phyloP scores from a whole-genome alignment of 2,329 filamentous ascomycete species.

The Nemania bipapillata region DNA sequence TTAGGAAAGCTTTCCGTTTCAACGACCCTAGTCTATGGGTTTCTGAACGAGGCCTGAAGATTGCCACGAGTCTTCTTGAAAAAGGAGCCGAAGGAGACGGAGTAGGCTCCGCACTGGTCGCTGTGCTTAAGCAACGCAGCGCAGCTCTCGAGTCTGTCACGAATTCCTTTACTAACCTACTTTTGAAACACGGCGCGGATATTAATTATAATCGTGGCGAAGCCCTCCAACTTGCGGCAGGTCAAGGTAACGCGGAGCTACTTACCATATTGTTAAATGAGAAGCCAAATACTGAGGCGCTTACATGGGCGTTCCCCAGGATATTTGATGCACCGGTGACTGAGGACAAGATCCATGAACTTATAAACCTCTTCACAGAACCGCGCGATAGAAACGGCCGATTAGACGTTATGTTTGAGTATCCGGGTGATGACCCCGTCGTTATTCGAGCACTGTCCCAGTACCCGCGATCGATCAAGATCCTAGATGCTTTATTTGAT shows the following conservation, averaged over 20 bases:
- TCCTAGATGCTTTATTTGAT: slow-evolving; percentile 65
- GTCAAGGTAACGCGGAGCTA: slow-evolving; percentile 62
- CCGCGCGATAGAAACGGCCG: slow-evolving; percentile 60
- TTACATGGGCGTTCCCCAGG: slow-evolving; percentile 65
- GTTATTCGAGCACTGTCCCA: slow-evolving; percentile 64
- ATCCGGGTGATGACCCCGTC: slow-evolving; percentile 59
- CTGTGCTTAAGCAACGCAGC: slow-evolving; percentile 58
- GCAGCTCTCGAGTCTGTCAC: slow-evolving; percentile 56
- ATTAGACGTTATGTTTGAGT: slow-evolving; percentile 62
- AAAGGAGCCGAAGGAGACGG: slow-evolving; percentile 61
- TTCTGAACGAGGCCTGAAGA: slow-evolving; percentile 58
- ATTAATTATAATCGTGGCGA: slow-evolving; percentile 65
- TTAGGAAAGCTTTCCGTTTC: slow-evolving; percentile 58
- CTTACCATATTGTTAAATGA: slow-evolving; percentile 62
- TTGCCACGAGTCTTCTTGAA: slow-evolving; percentile 60
- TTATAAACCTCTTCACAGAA: slow-evolving; percentile 64
- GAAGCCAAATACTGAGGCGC: slow-evolving; percentile 61
- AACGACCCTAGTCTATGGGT: slow-evolving; percentile 59
- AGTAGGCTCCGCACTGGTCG: slow-evolving; percentile 59
- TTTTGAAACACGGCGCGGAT: slow-evolving; percentile 58
- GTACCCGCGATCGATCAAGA: slow-evolving; percentile 64
- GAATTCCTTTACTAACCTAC: slow-evolving; percentile 58
- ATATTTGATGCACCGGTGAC: slow-evolving; percentile 64
- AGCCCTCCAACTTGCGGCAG: slow-evolving; percentile 65
- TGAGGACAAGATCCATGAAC: slow-evolving; percentile 62